Evolutionary conservation across 805 yeast species (phyloP).

Genomic region (Metschnikowia similis): DNA sequence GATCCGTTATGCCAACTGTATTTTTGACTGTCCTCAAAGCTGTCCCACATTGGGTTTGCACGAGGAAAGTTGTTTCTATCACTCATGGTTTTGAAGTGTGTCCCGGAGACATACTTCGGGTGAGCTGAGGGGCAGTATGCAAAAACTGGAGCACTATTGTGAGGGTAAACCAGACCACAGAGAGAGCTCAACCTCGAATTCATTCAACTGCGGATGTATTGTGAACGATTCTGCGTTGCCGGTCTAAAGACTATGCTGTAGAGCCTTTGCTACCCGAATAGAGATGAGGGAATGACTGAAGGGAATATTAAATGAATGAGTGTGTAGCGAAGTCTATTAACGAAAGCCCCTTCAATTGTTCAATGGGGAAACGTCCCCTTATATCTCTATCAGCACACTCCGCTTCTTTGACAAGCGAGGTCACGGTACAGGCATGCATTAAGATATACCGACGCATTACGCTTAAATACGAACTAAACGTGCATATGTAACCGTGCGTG

Average conservation of each 20-base stretch:
- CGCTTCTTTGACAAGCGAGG: constrained; percentile 1
- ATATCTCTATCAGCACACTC: not conserved
- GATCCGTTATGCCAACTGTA: not conserved
- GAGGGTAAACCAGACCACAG: not conserved
- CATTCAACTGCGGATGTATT: not conserved
- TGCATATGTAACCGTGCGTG: not conserved
- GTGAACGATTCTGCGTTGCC: not conserved
- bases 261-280: not conserved
- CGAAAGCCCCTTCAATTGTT: not conserved
- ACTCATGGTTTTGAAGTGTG: constrained; percentile 1
- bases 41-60: constrained; percentile 1
- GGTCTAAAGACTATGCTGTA: not conserved
- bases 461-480: constrained; percentile 4
- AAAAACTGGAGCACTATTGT: not conserved
- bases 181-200: not conserved
- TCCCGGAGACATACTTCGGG: constrained; percentile 3
- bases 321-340: not conserved
- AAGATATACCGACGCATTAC: not conserved
- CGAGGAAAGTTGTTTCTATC: constrained; percentile 2
- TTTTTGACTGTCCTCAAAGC: not conserved
- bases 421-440: constrained; percentile 1
- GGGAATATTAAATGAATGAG: not conserved
- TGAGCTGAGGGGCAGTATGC: not conserved
- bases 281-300: not conserved
- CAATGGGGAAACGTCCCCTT: not conserved